Evolutionary conservation across 805 yeast species (phyloP).

Genomic region (Metschnikowia matae): DNA sequence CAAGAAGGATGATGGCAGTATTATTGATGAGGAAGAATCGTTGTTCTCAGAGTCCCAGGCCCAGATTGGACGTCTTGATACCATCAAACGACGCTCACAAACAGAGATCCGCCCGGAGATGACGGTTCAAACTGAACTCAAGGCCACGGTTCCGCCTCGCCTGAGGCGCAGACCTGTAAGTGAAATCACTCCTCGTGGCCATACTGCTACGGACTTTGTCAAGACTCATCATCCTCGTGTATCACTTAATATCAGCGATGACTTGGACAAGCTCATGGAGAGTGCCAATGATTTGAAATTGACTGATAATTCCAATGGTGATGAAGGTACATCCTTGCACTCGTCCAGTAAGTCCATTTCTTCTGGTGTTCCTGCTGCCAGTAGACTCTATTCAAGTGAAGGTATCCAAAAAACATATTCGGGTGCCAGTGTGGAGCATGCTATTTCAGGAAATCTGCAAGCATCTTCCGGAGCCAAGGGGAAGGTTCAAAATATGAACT

Average conservation of each 20-base stretch:
- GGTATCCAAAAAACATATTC: background rate
- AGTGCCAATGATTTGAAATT: slow-evolving; percentile 20
- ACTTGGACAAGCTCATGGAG: slow-evolving; percentile 37
- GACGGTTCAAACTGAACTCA: slow-evolving; percentile 32
- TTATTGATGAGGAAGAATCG: slow-evolving; percentile 12
- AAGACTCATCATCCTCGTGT: slow-evolving; percentile 12
- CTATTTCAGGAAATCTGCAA: background rate
- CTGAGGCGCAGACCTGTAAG: slow-evolving; percentile 37
- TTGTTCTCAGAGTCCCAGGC: slow-evolving; percentile 14
- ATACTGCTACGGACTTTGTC: background rate
- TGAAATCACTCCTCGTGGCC: slow-evolving; percentile 13
- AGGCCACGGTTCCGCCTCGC: slow-evolving; percentile 36
- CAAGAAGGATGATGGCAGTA: background rate
- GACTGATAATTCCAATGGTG: background rate
- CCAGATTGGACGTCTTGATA: slow-evolving; percentile 21
- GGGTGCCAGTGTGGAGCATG: background rate
- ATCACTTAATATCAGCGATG: slow-evolving; percentile 32
- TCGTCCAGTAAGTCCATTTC: background rate
- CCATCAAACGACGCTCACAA: slow-evolving; percentile 13
- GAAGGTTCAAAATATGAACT: background rate
- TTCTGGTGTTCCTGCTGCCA: background rate
- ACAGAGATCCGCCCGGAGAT: slow-evolving; percentile 23
- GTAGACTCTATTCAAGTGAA: background rate
- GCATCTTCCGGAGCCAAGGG: background rate
- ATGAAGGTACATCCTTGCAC: background rate